Evolutionary conservation across 345 rosid genomes (phyloP).

Genomic region (Hypericum androsaemum): DNA sequence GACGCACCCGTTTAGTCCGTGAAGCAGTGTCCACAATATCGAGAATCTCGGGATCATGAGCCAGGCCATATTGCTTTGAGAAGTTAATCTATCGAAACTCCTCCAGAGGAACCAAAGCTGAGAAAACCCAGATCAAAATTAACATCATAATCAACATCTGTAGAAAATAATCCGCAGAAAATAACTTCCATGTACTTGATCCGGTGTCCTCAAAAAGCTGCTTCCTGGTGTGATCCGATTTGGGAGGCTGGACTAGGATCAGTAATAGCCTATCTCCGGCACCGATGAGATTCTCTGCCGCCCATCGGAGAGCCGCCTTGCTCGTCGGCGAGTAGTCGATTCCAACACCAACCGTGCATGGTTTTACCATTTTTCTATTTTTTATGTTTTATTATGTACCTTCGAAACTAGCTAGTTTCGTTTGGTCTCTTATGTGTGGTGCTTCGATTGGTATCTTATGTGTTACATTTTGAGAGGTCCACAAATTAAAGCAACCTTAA

Average conservation of each 20-base stretch:
- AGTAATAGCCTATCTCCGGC: constrained; percentile 23
- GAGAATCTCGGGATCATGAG: constrained; percentile 29
- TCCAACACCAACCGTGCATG: constrained; percentile 30
- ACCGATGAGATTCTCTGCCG: constrained; percentile 25
- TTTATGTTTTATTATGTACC: too few relatives aligned
- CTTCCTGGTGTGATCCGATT: constrained; percentile 41
- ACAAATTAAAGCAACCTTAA: too few relatives aligned
- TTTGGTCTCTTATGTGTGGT: too few relatives aligned
- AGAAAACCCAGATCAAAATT: background rate
- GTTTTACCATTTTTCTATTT: constrained; percentile 19
- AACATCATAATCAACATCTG: too few relatives aligned
- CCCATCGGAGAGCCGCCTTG: constrained; percentile 43
- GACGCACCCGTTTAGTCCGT: constrained; percentile 30
- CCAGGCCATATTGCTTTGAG: constrained; percentile 38
- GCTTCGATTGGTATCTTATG: too few relatives aligned
- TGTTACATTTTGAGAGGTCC: too few relatives aligned
- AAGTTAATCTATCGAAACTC: constrained; percentile 37
- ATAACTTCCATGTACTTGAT: constrained; percentile 24
- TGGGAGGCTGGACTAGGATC: constrained; percentile 39
- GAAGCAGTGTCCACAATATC: constrained; percentile 30
- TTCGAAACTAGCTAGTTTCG: too few relatives aligned
- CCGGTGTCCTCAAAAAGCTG: constrained; percentile 38
- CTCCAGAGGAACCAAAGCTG: constrained; percentile 41
- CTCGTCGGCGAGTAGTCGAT: constrained; percentile 41
- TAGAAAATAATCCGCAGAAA: background rate